A percentile compares a stretch with the other conserved stretches of the same genome.
Evolutionary conservation across 1,284 basidiomycete genomes (phyloP).

Genomic region (Ganoderma boninense): DNA sequence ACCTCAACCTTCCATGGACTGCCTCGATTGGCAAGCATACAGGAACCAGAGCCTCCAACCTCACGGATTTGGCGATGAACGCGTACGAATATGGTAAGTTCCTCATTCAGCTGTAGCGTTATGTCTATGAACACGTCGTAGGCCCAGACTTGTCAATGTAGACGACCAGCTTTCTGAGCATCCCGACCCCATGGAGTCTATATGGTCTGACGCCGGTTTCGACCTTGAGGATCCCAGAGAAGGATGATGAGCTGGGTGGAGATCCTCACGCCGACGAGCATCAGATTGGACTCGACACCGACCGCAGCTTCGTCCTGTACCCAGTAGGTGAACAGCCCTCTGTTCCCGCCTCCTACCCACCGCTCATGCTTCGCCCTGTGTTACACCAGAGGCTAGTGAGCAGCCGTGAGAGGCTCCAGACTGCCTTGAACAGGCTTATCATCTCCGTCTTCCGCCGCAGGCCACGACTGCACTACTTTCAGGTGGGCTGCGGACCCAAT

Average conservation of each 20-base stretch:
- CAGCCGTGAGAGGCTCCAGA: conserved; percentile 62
- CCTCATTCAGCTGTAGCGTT: conserved; percentile 2
- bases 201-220: conserved; percentile 7
- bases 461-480: conserved; percentile 85
- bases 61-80: conserved; percentile 68
- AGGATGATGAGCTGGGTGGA: not conserved
- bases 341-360: conserved; percentile 13
- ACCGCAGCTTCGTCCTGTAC: conserved; percentile 90
- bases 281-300: conserved; percentile 87
- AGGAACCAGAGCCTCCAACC: conserved; percentile 59
- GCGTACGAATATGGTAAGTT: conserved; percentile 65
- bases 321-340: conserved; percentile 72
- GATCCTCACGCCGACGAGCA: conserved; percentile 76
- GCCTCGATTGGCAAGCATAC: conserved; percentile 57
- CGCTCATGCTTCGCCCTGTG: not conserved
- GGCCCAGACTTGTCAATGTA: conserved; percentile 58
- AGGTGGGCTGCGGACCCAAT: conserved; percentile 54
- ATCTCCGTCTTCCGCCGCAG: conserved; percentile 78
- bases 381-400: conserved; percentile 10
- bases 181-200: conserved; percentile 15
- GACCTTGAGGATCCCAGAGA: not conserved
- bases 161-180: conserved; percentile 9
- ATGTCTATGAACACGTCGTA: conserved; percentile 39
- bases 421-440: conserved; percentile 78
- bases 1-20: not conserved